Base-by-base conservation (phyloP, 257 asterid species). In the Penstemon eatonii region DNA sequence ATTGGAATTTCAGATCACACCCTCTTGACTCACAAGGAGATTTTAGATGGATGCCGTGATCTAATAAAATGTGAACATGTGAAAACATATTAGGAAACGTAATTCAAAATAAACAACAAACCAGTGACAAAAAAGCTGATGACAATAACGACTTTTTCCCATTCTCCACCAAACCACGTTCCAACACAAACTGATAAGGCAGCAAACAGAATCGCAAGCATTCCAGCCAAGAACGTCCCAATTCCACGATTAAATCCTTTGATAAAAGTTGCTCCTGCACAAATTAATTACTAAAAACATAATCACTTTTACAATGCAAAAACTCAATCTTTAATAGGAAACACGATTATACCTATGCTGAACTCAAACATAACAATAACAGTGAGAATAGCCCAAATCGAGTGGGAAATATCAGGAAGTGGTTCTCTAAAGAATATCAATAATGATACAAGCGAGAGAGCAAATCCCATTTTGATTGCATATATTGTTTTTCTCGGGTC, bases 341-440 rank as follows among this genome's bases (percentile, higher is more conserved):
- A 4, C 6, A 2, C 33, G 33, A 37, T 3, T 9, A 57, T 19
- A 55, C 53, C 96, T 73, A 87, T 85, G 70, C 95, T 89, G 83
- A 89, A 89, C 73, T 89, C 96, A 18, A 89, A 89, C 76, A 87
- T 89, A 10, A 89, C 96, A 5, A 87, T 81, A 2, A 89, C 96
- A 4, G 93, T 87, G 9, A 87, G 82, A 39, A 89, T 87, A 6
- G 91, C 95, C 96, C 95, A 87, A 4, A 89, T 87, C 10, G 89
- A 76, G 72, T 76, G 78, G 25, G 87, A 73, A 25, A 84, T 67
- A 67, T 89, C 89, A 36, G 68, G 67, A 36, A 80, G 47, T 1
- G 96, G 96, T 65, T 84, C 78, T 56, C 77, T 83, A 70, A 83
- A 82, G 65, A 87, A 89, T 52, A 89, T 79, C 44, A 84, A 56